Conservation (phyloP, 805 yeast species). For the Suhomyces sp. region DNA sequence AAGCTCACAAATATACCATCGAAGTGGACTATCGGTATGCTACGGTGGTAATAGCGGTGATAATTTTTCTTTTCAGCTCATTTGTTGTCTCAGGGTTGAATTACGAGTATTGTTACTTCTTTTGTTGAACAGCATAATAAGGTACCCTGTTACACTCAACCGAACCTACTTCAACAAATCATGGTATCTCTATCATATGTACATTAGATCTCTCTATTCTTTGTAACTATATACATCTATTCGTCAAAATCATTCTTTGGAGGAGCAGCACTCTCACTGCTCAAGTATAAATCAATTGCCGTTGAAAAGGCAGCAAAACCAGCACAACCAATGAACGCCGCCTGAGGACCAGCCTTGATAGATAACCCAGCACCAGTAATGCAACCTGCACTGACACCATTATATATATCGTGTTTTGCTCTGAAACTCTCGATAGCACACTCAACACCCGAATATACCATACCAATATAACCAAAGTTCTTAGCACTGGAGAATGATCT, state of each 20-base stretch:
- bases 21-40: constrained; percentile 3
- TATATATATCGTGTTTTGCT: constrained; percentile 89
- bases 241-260: constrained; percentile 85
- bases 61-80: constrained; percentile 20
- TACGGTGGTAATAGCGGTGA: constrained; percentile 7
- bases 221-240: constrained; percentile 17
- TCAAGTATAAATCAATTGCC: constrained; percentile 83
- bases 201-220: constrained; percentile 4
- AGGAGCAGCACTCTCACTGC: constrained; percentile 79
- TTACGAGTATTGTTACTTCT: constrained; percentile 42
- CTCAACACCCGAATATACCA: constrained; percentile 89
- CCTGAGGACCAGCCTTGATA: constrained; percentile 88
- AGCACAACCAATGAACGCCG: constrained; percentile 89
- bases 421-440: constrained; percentile 82
- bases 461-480: constrained; percentile 91
- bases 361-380: constrained; percentile 96
- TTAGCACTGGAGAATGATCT: constrained; percentile 88
- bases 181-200: too few relatives aligned
- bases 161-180: too few relatives aligned
- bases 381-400: constrained; percentile 93
- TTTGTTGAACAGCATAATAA: constrained; percentile 26
- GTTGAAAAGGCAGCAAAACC: constrained; percentile 96
- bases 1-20: constrained; percentile 1
- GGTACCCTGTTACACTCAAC: too few relatives aligned
- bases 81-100: constrained; percentile 30